Evolutionary conservation across 345 rosid genomes (phyloP).

Genomic region (Camelina neglecta): DNA sequence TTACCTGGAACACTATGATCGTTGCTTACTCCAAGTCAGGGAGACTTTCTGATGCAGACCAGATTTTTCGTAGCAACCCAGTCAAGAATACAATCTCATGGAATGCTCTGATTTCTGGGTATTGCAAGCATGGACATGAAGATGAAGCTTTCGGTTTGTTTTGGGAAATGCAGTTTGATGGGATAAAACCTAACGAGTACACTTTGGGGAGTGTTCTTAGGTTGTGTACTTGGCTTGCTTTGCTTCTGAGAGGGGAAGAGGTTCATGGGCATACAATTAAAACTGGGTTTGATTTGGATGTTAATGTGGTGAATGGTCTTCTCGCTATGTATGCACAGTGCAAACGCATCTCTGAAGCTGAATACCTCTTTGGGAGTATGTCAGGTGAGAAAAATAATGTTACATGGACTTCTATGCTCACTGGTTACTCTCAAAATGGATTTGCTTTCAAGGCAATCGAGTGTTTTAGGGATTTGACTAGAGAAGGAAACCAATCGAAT

Average conservation of each 20-base stretch:
- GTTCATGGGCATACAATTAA: constrained; percentile 71
- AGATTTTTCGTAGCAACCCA: constrained; percentile 57
- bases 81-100: constrained; percentile 69
- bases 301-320: constrained; percentile 72
- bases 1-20: constrained; percentile 86
- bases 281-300: constrained; percentile 57
- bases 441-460: constrained; percentile 60
- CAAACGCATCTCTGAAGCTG: constrained; percentile 71
- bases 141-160: constrained; percentile 66
- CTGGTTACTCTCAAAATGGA: constrained; percentile 72
- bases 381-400: constrained; percentile 56
- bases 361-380: constrained; percentile 55
- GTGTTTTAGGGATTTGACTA: constrained; percentile 65
- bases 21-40: constrained; percentile 76
- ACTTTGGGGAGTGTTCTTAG: constrained; percentile 75
- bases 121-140: constrained; percentile 53
- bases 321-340: constrained; percentile 84
- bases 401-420: constrained; percentile 88
- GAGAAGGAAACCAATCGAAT: constrained; percentile 61
- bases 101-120: constrained; percentile 86
- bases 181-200: constrained; percentile 59
- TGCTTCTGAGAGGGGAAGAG: constrained; percentile 65
- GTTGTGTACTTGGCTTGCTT: constrained; percentile 55
- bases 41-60: constrained; percentile 59
- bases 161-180: constrained; percentile 72